Percentiles rank a stretch among this genome's conserved stretches.
Evolutionary conservation across 2,329 filamentous ascomycete genomes (phyloP).

Genomic region (Keithomyces neogunnii): DNA sequence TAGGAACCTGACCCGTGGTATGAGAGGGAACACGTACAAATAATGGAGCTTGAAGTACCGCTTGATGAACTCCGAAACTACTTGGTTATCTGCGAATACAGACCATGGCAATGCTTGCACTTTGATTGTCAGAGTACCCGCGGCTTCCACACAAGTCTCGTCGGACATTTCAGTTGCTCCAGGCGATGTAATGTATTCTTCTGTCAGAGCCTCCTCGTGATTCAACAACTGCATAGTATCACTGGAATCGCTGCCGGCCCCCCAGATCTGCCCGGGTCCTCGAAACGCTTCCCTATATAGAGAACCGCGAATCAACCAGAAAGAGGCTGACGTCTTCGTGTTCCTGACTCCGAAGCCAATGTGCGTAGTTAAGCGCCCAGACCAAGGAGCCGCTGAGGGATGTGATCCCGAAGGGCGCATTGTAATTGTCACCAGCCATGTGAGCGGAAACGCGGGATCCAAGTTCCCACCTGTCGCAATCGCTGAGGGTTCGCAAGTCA

Average conservation of each 20-base stretch:
- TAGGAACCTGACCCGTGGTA: neutral
- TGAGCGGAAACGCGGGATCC: too few species aligned
- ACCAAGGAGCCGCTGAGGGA: too few species aligned
- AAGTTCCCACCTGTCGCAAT: too few species aligned
- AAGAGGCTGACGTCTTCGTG: too few species aligned
- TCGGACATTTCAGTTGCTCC: slow-evolving; percentile 1
- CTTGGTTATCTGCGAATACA: neutral
- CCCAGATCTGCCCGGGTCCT: slow-evolving; percentile 3
- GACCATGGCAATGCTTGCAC: slow-evolving; percentile 3
- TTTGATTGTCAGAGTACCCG: neutral
- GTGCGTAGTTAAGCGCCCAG: too few species aligned
- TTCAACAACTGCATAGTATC: slow-evolving; percentile 1
- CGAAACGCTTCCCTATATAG: slow-evolving; percentile 1
- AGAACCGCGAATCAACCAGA: slow-evolving; percentile 1
- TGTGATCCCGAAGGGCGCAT: too few species aligned
- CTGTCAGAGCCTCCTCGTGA: neutral
- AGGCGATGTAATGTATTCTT: neutral
- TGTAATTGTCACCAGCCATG: too few species aligned
- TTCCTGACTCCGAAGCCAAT: too few species aligned
- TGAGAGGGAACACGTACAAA: slow-evolving; percentile 6
- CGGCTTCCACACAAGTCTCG: neutral
- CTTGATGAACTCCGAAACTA: slow-evolving; percentile 3
- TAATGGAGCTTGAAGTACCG: slow-evolving; percentile 6
- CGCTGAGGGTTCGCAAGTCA: too few species aligned
- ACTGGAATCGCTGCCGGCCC: neutral